Conservation (phyloP, 1,284 basidiomycete species). For the Mycosarcoma maydis region DNA sequence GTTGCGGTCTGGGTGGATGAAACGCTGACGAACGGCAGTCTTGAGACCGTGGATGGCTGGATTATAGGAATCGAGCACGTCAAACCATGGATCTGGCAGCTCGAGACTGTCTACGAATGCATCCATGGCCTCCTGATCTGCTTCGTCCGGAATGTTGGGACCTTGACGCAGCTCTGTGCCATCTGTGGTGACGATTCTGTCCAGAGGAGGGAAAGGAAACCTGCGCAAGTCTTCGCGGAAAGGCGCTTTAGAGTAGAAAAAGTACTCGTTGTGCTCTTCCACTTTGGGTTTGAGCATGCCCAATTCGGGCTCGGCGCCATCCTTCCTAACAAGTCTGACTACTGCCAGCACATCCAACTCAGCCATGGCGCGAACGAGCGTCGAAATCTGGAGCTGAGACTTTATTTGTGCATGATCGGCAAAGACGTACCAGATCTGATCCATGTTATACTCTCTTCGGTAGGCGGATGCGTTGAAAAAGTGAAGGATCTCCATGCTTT, state of each 20-base stretch:
- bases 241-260: constrained; percentile 75
- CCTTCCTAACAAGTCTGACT: constrained; percentile 79
- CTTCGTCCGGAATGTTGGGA: constrained; percentile 81
- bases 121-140: constrained; percentile 84
- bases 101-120: constrained; percentile 86
- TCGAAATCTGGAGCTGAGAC: constrained; percentile 84
- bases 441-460: constrained; percentile 76
- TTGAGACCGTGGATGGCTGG: constrained; percentile 89
- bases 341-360: constrained; percentile 77
- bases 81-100: constrained; percentile 80
- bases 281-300: constrained; percentile 55
- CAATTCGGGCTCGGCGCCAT: constrained; percentile 78
- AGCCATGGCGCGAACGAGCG: constrained; percentile 83
- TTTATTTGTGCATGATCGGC: constrained; percentile 76
- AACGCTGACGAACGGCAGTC: constrained; percentile 88
- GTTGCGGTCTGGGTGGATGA: constrained; percentile 76
- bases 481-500: constrained; percentile 86
- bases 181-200: constrained; percentile 78
- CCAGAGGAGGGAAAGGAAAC: constrained; percentile 85
- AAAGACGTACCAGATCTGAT: constrained; percentile 88
- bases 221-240: constrained; percentile 92
- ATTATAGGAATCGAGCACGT: constrained; percentile 80
- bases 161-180: constrained; percentile 80
- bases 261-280: constrained; percentile 45
- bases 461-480: constrained; percentile 74